Conservation (phyloP, 2,329 filamentous ascomycete genomes). For the Exophiala viscosa region DNA sequence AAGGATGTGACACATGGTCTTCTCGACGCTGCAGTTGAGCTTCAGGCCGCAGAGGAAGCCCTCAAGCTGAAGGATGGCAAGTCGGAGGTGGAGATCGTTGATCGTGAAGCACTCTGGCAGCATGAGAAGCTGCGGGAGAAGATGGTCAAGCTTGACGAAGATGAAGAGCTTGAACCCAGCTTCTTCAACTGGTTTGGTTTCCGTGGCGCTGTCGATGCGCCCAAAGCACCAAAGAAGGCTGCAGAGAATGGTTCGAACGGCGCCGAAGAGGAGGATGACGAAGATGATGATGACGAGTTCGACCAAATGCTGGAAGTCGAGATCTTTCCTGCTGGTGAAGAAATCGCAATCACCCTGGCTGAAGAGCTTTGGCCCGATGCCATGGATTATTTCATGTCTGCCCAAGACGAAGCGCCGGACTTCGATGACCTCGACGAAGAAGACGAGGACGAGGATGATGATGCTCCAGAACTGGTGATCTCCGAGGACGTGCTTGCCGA, state of each 20-base stretch:
- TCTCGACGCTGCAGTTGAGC: slow-evolving; percentile 66
- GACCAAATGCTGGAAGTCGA: slow-evolving; percentile 68
- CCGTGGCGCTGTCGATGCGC: slow-evolving; percentile 62
- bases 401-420: slow-evolving; percentile 42
- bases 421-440: slow-evolving; percentile 68
- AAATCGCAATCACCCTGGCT: slow-evolving; percentile 72
- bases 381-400: slow-evolving; percentile 27
- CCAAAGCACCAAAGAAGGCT: slow-evolving; percentile 62
- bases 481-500: slow-evolving; percentile 30
- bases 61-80: slow-evolving; percentile 23
- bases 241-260: slow-evolving; percentile 53
- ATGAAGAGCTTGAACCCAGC: slow-evolving; percentile 48
- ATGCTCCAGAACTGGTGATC: slow-evolving; percentile 39
- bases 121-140: slow-evolving; percentile 27
- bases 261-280: slow-evolving; percentile 47
- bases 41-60: slow-evolving; percentile 61
- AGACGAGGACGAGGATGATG: slow-evolving; percentile 50
- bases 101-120: slow-evolving; percentile 29
- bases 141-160: slow-evolving; percentile 38
- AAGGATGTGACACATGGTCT: slow-evolving; percentile 82
- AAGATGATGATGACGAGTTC: slow-evolving; percentile 49
- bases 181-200: slow-evolving; percentile 93
- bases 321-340: slow-evolving; percentile 83
- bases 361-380: slow-evolving; percentile 64
- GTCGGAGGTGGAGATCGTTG: slow-evolving; percentile 22